phyloP scores from a whole-genome alignment of 2,329 filamentous ascomycete species.

The Penicillium sp. region DNA sequence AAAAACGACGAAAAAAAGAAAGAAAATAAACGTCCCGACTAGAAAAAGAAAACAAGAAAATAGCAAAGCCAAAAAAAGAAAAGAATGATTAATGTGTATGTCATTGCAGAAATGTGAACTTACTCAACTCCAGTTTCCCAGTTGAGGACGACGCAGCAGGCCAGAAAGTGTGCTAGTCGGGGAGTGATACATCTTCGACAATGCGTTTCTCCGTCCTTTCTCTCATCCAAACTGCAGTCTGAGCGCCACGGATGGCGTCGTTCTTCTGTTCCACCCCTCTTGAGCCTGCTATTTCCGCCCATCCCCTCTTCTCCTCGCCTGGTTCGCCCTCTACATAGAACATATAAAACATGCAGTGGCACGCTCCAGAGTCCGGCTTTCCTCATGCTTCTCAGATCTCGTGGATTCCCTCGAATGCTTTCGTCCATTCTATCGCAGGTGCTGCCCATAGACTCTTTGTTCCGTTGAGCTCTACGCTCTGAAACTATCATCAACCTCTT shows the following conservation, averaged over 20 bases:
- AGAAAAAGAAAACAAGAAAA: slow-evolving; percentile 9
- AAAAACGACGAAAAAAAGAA: slow-evolving; percentile 9
- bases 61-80: slow-evolving; percentile 6
- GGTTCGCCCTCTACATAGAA: slow-evolving; percentile 29
- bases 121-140: slow-evolving; percentile 25
- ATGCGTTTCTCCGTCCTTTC: slow-evolving; percentile 19
- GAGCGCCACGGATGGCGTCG: slow-evolving; percentile 24
- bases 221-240: slow-evolving; percentile 24
- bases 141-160: slow-evolving; percentile 28
- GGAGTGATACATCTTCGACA: slow-evolving; percentile 31
- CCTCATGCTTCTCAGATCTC: slow-evolving; percentile 32
- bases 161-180: slow-evolving; percentile 5
- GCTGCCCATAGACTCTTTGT: slow-evolving; percentile 18
- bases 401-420: slow-evolving; percentile 29
- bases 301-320: slow-evolving; percentile 24
- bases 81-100: slow-evolving; percentile 28
- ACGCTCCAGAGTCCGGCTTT: slow-evolving; percentile 29
- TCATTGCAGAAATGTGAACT: slow-evolving; percentile 19
- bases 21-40: neutral
- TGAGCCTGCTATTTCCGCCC: slow-evolving; percentile 10
- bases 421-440: slow-evolving; percentile 1
- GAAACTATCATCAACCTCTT: neutral
- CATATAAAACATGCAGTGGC: slow-evolving; percentile 44
- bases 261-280: slow-evolving; percentile 7
- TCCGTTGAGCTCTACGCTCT: slow-evolving; percentile 22